Evolutionary conservation across 2,329 filamentous ascomycete species (phyloP).

Genomic region (Aspergillus oerlinghausenensis): DNA sequence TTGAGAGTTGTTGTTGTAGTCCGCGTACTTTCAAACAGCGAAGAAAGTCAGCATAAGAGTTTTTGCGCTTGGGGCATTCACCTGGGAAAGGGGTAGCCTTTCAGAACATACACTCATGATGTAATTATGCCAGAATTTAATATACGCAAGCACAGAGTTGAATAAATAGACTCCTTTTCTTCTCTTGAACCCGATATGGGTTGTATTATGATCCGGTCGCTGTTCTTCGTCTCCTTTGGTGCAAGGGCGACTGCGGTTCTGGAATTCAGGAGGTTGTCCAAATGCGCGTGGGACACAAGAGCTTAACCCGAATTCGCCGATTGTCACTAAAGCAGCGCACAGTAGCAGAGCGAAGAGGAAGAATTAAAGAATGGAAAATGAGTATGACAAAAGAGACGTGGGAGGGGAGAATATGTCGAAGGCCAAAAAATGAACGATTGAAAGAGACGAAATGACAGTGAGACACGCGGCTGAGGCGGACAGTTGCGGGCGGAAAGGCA

Average conservation of each 20-base stretch:
- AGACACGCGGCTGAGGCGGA: neutral
- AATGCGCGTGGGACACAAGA: neutral
- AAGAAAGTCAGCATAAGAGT: neutral
- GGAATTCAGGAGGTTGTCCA: neutral
- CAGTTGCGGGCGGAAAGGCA: neutral
- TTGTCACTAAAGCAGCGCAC: neutral
- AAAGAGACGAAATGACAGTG: neutral
- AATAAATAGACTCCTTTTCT: neutral
- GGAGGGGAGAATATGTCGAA: neutral
- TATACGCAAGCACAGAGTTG: neutral
- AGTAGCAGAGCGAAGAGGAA: constrained; percentile 1
- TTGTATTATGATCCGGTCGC: neutral
- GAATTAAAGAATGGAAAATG: constrained; percentile 1
- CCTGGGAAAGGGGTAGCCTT: neutral
- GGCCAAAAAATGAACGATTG: neutral
- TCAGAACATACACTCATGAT: neutral
- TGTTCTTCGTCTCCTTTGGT: neutral
- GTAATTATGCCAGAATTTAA: neutral
- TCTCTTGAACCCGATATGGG: neutral
- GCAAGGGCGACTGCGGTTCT: neutral
- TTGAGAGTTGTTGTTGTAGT: constrained; percentile 23
- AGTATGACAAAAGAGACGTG: constrained; percentile 9
- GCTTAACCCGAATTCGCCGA: neutral
- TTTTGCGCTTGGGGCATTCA: neutral
- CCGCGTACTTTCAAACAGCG: constrained; percentile 12